Evolutionary conservation across 345 rosid species (phyloP), one percentile per base, ranked within the genome.

Genomic region (Sonneratia caseolaris): DNA sequence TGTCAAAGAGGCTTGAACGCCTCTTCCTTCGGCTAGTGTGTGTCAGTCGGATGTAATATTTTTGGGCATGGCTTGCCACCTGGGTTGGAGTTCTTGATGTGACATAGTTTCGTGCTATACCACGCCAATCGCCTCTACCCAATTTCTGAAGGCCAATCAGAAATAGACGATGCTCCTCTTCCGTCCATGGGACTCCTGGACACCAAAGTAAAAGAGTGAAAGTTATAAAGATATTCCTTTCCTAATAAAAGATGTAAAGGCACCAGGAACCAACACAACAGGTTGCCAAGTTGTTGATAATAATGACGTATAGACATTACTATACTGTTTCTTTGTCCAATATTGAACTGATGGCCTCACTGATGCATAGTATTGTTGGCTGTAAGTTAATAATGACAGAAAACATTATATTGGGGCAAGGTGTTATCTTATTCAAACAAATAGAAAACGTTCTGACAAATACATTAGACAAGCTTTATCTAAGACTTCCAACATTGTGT

Each of bases 21-120:
- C 99, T 89, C 89, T 95, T 95, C 79, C 91, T 84, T 69, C 94
- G 80, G 48, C 79, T 80, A 49, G 89, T 84, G 78, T 86, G 85
- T 71, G 36, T 88, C 76, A 88, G 99, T 32, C 96, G 91, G 70
- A 85, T 92, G 79, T 92, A 95, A 84, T 89, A 86, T 84, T 95
- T 95, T 79, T 95, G 99, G 59, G 99, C 99, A 84, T 95, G 99
- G 82, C 99, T 95, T 27, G 99, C 99, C 75, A 92, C 99, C 79
- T 95, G 99, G 37, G 98, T 92, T 1, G 98, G 99, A 80, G 98
- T 88, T 73, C 99, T 82, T 56, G 98, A 81, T 4, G 84, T 78
- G 1, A 95, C 99, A 87, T 69, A 95, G 73, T 81, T 90, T 68
- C 91, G 84, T 3, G 98, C 86, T 80, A 95, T 95, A 38, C 98